Conservation (phyloP, 164 flowering plant genomes). For the Magnolia kwangsiensis region DNA sequence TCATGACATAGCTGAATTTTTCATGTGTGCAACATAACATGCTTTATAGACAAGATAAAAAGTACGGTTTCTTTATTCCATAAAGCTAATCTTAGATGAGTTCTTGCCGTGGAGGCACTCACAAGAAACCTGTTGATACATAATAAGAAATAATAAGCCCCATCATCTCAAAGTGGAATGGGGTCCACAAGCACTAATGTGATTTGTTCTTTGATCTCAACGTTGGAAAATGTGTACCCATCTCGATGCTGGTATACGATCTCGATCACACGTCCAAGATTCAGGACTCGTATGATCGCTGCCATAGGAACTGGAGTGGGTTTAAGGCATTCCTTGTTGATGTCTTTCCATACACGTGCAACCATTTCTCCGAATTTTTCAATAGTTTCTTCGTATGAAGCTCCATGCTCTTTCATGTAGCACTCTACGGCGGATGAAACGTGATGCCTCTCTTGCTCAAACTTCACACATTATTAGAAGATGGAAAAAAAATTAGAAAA, state of each 20-base stretch:
- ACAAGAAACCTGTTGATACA: no score
- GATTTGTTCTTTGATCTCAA: not conserved
- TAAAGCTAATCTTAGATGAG: no score
- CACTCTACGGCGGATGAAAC: not conserved
- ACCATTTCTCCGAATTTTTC: not conserved
- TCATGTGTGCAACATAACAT: no score
- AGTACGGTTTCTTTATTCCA: no score
- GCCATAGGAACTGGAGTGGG: constrained; percentile 1
- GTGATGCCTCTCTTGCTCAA: constrained; percentile 2
- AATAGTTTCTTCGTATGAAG: not conserved
- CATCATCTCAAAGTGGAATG: not conserved
- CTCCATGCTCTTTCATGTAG: constrained; percentile 8
- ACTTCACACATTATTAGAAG: not conserved
- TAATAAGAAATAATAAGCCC: no score
- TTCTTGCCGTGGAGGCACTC: no score
- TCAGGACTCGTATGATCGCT: constrained; percentile 2
- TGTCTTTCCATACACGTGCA: constrained; percentile 17
- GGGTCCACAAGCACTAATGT: not conserved
- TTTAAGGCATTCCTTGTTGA: constrained; percentile 10
- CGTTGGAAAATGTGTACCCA: constrained; percentile 6
- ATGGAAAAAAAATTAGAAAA: not conserved
- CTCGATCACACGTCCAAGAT: constrained; percentile 7
- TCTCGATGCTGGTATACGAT: constrained; percentile 4
- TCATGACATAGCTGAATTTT: no score
- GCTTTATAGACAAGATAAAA: no score